Evolutionary conservation across 2,329 filamentous ascomycete species (phyloP).

Genomic region (Nothopassalora personata): DNA sequence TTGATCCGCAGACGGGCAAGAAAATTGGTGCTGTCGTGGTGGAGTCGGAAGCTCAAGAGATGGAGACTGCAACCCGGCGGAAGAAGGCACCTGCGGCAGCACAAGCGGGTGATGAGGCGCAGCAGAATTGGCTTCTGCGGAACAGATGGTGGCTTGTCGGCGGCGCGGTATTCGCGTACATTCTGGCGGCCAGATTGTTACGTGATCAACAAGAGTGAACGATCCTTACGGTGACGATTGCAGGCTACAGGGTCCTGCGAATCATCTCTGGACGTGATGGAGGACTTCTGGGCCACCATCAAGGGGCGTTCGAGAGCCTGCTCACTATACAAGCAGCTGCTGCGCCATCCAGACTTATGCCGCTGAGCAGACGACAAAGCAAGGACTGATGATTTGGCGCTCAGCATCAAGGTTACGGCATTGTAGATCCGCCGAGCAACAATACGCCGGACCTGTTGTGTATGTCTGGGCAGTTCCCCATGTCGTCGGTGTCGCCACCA

Average conservation of each 20-base stretch:
- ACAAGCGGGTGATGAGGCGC: constrained; percentile 68
- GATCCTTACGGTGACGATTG: not conserved
- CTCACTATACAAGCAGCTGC: not conserved
- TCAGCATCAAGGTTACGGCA: no score
- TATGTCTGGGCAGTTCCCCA: not conserved
- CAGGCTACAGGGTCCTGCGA: not conserved
- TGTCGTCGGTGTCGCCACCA: not conserved
- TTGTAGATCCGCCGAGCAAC: no score
- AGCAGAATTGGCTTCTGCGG: constrained; percentile 72
- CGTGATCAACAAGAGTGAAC: constrained; percentile 39
- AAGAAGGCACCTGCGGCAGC: constrained; percentile 71
- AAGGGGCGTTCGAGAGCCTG: not conserved
- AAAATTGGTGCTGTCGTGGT: constrained; percentile 25
- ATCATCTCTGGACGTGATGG: not conserved
- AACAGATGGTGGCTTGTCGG: constrained; percentile 73
- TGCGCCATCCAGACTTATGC: not conserved
- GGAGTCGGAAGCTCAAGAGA: constrained; percentile 57
- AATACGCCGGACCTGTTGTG: not conserved
- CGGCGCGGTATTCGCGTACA: constrained; percentile 71
- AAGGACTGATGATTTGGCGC: no score
- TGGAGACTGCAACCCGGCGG: constrained; percentile 56
- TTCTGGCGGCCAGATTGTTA: constrained; percentile 71
- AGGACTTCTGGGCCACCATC: not conserved
- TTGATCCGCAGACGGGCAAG: constrained; percentile 70
- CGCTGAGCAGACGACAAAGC: no score